phyloP scores from a whole-genome alignment of 768 basidiomycete genomes.

The Xanthoconium stramineum region DNA sequence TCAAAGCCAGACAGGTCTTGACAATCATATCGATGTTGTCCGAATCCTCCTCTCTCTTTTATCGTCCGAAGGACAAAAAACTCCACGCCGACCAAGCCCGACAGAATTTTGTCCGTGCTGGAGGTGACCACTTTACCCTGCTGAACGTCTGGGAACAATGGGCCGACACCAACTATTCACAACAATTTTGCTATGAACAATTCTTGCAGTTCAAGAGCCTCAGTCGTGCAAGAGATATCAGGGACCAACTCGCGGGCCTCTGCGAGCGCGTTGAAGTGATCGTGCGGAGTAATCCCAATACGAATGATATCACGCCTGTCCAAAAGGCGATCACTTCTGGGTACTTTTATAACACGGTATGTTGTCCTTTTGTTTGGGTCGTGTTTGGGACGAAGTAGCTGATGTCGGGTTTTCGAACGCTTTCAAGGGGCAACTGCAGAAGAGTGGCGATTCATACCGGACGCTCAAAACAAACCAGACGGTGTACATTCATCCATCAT shows the following conservation, averaged over 20 bases:
- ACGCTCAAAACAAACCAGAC: constrained; percentile 96
- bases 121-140: constrained; percentile 97
- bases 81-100: constrained; percentile 96
- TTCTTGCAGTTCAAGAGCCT: constrained; percentile 95
- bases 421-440: constrained; percentile 81
- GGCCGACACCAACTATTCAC: constrained; percentile 96
- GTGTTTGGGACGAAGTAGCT: background rate
- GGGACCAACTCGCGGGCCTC: constrained; percentile 90
- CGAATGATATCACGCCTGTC: constrained; percentile 87
- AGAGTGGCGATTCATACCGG: constrained; percentile 94
- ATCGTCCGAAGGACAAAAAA: constrained; percentile 98
- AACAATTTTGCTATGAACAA: constrained; percentile 95
- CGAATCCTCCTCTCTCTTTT: constrained; percentile 93
- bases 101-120: constrained; percentile 92
- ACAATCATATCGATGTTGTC: constrained; percentile 98
- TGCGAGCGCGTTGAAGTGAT: constrained; percentile 98
- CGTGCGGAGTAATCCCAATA: constrained; percentile 81
- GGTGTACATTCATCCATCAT: constrained; percentile 95
- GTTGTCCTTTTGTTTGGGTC: constrained; percentile 22
- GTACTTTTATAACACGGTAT: constrained; percentile 92
- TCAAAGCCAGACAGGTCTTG: constrained; percentile 55
- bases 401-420: background rate
- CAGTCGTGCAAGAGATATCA: constrained; percentile 91
- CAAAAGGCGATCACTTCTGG: constrained; percentile 96
- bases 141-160: constrained; percentile 99